Percentiles rank a stretch among this genome's conserved stretches.
Conservation (phyloP, 2,329 filamentous ascomycete genomes). For the Aspergillus amoenus region DNA sequence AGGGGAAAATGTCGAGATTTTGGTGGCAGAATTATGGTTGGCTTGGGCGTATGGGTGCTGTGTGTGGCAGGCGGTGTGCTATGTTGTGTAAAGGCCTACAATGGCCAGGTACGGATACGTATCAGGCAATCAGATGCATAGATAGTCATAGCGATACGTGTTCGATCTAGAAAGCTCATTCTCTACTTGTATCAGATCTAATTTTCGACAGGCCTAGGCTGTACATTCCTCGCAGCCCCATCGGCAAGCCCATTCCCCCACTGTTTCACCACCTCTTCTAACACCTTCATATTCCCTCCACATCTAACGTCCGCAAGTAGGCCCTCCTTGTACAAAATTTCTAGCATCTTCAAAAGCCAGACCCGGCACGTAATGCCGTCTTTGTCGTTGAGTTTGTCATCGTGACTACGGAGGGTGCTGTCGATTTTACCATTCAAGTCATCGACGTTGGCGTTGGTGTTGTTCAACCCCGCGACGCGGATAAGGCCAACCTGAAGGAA, state of each 20-base stretch:
- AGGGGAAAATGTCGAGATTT: conserved; percentile 9
- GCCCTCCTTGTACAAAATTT: neutral
- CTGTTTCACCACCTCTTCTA: neutral
- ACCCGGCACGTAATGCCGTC: neutral
- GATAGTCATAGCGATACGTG: neutral
- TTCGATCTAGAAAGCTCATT: no score
- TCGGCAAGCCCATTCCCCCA: neutral
- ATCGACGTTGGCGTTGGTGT: neutral
- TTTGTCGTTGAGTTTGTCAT: neutral
- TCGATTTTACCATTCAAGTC: neutral
- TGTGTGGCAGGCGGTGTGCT: neutral
- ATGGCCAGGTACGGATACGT: neutral
- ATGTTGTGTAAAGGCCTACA: no score
- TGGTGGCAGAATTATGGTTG: conserved; percentile 9
- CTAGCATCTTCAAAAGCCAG: neutral
- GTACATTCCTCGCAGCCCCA: neutral
- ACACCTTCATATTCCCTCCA: neutral
- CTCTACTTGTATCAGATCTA: neutral
- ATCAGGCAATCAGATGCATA: neutral
- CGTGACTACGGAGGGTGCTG: neutral
- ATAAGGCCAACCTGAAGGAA: neutral
- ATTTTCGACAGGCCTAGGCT: neutral
- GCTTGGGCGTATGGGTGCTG: neutral
- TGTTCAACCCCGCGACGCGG: neutral
- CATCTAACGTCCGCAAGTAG: neutral